These are phyloP conservation scores for Solanum lycopersicoides DNA, from an alignment of 257 asterid genomes.

Conservation along the genomic window DNA sequence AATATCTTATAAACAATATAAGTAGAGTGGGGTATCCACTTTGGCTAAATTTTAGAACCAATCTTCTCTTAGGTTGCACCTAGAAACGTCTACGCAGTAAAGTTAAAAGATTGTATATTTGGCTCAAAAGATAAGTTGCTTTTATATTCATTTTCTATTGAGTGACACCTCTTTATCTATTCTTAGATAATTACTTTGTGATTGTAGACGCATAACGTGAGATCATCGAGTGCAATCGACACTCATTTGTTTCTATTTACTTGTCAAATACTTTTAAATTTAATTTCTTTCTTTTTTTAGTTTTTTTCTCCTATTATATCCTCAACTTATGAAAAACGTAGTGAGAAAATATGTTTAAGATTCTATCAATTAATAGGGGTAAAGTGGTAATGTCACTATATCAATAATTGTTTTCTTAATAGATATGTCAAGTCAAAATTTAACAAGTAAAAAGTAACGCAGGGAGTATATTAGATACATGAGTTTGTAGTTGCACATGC, in stretches of 20 bases:
- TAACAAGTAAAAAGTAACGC: neutral
- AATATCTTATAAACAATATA: neutral
- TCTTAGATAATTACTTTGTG: neutral
- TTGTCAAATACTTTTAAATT: too few species aligned
- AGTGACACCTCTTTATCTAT: neutral
- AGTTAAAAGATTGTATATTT: neutral
- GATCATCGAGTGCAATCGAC: neutral
- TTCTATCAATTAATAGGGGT: too few species aligned
- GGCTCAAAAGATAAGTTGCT: slow-evolving; percentile 7
- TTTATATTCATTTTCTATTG: neutral
- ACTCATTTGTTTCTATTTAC: too few species aligned
- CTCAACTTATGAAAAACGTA: too few species aligned
- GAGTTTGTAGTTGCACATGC: neutral
- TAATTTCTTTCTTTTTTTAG: too few species aligned
- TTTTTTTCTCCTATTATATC: neutral
- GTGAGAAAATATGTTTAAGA: neutral
- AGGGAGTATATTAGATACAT: too few species aligned
- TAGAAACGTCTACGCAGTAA: neutral
- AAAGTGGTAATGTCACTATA: neutral
- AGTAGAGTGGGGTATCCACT: neutral
- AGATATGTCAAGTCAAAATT: neutral
- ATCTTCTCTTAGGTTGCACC: neutral
- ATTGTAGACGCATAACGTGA: neutral
- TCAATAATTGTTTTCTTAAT: neutral
- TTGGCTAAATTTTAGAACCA: neutral